Percentiles rank a stretch among this genome's conserved stretches.
phyloP scores from a whole-genome alignment of 805 yeast species.

The Debaryomyces castellii region DNA sequence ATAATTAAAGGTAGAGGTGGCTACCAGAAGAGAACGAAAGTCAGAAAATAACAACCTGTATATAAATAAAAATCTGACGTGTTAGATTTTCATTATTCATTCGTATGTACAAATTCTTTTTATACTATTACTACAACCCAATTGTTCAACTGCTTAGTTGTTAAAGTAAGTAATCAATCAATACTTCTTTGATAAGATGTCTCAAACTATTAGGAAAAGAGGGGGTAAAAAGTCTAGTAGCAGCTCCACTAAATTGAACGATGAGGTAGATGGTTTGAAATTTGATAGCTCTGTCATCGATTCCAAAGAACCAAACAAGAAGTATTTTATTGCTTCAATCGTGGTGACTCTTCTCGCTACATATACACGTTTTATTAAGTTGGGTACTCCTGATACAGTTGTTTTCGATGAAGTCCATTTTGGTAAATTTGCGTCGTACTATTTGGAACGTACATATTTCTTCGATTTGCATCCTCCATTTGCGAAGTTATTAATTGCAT shows the following conservation, averaged over 20 bases:
- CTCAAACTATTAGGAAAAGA: constrained; percentile 27
- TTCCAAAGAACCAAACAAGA: constrained; percentile 24
- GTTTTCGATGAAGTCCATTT: constrained; percentile 88
- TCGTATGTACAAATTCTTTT: not conserved
- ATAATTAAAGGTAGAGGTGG: constrained; percentile 45
- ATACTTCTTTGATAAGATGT: constrained; percentile 15
- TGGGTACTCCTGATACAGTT: constrained; percentile 69
- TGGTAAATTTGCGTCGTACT: constrained; percentile 83
- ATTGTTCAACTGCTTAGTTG: not conserved
- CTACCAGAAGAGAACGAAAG: constrained; percentile 41
- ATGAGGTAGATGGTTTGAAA: constrained; percentile 2
- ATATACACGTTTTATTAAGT: constrained; percentile 57
- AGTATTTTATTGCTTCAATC: constrained; percentile 34
- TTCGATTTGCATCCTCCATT: constrained; percentile 98
- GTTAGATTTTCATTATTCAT: not conserved
- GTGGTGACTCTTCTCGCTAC: constrained; percentile 44
- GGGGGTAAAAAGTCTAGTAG: constrained; percentile 20
- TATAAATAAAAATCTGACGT: not conserved
- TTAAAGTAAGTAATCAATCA: not conserved
- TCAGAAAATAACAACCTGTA: constrained; percentile 25
- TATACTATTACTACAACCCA: not conserved
- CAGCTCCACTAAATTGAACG: constrained; percentile 5
- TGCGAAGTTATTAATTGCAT: constrained; percentile 89
- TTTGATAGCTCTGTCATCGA: constrained; percentile 3
- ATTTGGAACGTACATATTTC: constrained; percentile 85